Conservation (phyloP, 148 eudicot species). For the Silene conica region DNA sequence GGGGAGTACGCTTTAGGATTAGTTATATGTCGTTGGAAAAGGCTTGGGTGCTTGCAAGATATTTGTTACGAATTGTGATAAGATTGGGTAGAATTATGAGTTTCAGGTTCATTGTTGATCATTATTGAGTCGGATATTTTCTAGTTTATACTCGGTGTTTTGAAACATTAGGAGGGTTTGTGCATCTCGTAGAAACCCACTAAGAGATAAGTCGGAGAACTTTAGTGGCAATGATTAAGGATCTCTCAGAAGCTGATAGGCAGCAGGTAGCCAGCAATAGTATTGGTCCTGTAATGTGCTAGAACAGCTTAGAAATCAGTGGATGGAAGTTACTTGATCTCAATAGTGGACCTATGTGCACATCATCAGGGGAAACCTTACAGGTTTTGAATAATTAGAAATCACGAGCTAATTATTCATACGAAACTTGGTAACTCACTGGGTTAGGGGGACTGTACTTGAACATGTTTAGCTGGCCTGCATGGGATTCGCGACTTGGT, state of each 20-base stretch:
- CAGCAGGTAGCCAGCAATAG: background rate
- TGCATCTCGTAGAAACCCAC: background rate
- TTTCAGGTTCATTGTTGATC: background rate
- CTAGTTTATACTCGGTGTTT: background rate
- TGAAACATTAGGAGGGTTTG: background rate
- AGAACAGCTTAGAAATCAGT: background rate
- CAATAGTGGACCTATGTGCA: background rate
- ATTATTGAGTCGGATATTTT: slow-evolving; percentile 3
- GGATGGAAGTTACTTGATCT: background rate
- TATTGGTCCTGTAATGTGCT: background rate
- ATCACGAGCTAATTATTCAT: background rate
- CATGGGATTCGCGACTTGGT: background rate
- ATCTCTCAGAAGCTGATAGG: background rate
- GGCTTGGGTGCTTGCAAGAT: background rate
- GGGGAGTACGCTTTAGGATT: background rate
- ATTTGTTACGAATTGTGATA: background rate
- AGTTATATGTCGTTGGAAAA: background rate
- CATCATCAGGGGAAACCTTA: background rate
- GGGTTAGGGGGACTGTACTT: background rate
- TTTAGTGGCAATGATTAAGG: background rate
- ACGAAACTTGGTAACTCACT: background rate
- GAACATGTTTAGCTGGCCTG: background rate
- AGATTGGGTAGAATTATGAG: background rate
- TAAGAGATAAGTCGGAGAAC: background rate
- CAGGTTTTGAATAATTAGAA: background rate